Conservation (phyloP, 495 filamentous ascomycete species). For the Parmelia sp. region DNA sequence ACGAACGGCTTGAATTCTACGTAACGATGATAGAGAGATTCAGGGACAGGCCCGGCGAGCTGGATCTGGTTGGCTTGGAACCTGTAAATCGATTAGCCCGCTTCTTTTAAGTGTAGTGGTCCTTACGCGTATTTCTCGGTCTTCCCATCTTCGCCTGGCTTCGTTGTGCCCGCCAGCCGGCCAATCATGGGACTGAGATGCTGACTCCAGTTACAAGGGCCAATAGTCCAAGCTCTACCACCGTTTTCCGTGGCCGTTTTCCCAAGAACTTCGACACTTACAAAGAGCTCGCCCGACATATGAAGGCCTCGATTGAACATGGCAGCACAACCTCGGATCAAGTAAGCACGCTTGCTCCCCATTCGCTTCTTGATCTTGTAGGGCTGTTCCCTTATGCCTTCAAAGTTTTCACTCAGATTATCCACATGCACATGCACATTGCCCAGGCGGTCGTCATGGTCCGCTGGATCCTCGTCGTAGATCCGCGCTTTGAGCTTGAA, state of each 20-base stretch:
- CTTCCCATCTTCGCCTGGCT: conserved; percentile 44
- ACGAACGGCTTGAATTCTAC: conserved; percentile 91
- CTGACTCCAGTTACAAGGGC: conserved; percentile 68
- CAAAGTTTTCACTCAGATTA: conserved; percentile 56
- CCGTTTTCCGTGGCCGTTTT: conserved; percentile 63
- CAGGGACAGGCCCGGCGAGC: conserved; percentile 72
- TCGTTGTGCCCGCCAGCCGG: conserved; percentile 70
- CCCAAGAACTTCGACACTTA: conserved; percentile 71
- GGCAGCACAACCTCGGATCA: conserved; percentile 57
- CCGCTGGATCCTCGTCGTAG: conserved; percentile 81
- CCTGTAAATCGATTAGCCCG: conserved; percentile 36
- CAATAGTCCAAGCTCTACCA: conserved; percentile 71
- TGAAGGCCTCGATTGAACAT: conserved; percentile 50
- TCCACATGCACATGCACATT: conserved; percentile 64
- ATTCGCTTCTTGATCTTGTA: conserved; percentile 76
- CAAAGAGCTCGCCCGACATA: conserved; percentile 52
- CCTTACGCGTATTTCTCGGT: conserved; percentile 69
- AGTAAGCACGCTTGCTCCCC: conserved; percentile 78
- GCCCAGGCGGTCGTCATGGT: conserved; percentile 82
- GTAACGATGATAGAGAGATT: conserved; percentile 75
- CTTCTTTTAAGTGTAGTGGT: conserved; percentile 11
- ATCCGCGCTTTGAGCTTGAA: conserved; percentile 74
- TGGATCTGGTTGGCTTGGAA: conserved; percentile 95
- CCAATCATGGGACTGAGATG: conserved; percentile 89
- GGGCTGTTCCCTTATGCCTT: conserved; percentile 54